These are phyloP conservation scores for Globisporangium paroecandrum DNA, from an alignment of 352 stramenopile genomes.

Conservation along the genomic window DNA sequence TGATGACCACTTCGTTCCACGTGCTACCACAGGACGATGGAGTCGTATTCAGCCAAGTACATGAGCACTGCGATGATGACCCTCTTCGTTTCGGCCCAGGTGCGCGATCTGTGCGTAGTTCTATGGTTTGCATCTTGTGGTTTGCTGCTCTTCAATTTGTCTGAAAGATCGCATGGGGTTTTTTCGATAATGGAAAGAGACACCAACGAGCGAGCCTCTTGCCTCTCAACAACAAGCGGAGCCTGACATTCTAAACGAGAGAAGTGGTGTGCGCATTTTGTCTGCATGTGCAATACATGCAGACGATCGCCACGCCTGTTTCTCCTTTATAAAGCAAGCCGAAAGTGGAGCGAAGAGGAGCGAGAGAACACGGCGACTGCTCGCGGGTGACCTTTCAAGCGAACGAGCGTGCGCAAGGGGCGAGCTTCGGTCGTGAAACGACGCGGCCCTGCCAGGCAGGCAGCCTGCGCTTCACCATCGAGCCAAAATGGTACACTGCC, in stretches of 20 bases:
- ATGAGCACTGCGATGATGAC: not conserved
- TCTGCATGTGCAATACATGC: not conserved
- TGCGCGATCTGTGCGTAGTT: not conserved
- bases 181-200: conserved; percentile 4
- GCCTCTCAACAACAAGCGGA: not conserved
- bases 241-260: not conserved
- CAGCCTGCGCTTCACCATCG: not conserved
- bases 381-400: not conserved
- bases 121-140: not conserved
- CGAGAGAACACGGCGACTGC: not conserved
- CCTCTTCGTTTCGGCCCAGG: not conserved
- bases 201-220: not conserved
- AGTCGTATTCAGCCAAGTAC: not conserved
- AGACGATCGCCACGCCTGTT: not conserved
- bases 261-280: not conserved
- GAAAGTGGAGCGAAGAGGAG: not conserved
- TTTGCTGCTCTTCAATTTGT: not conserved
- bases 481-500: not conserved
- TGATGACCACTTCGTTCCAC: not conserved
- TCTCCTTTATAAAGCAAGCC: not conserved
- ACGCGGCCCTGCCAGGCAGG: not conserved
- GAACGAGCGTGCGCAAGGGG: not conserved
- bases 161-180: conserved; percentile 1
- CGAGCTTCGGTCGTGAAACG: not conserved
- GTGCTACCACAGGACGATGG: not conserved